These are phyloP conservation scores for Trichoderma sp. DNA, from an alignment of 2,329 filamentous ascomycete species.

Conservation along the genomic window DNA sequence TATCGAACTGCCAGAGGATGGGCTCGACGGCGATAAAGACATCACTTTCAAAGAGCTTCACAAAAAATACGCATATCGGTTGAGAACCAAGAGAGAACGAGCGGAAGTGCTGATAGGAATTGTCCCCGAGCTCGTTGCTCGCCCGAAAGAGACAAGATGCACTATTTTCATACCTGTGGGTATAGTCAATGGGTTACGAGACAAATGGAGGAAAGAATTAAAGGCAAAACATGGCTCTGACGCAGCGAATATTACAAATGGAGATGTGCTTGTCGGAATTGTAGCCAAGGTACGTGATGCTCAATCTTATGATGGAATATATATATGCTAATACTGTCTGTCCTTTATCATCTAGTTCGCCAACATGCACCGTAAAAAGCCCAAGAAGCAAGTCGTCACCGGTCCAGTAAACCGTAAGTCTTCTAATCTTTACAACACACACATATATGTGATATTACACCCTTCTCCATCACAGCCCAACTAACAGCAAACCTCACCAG, in stretches of 20 bases:
- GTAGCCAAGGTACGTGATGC: slow-evolving; percentile 14
- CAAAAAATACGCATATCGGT: slow-evolving; percentile 15
- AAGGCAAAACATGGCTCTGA: slow-evolving; percentile 15
- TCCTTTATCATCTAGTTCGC: slow-evolving; percentile 5
- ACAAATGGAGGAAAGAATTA: slow-evolving; percentile 14
- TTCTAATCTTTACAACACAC: too few species aligned
- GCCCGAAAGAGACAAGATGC: slow-evolving; percentile 16
- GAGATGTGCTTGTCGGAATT: slow-evolving; percentile 22
- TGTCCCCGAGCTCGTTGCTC: slow-evolving; percentile 18
- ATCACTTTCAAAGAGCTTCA: slow-evolving; percentile 18
- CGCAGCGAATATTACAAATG: neutral
- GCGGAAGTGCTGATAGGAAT: slow-evolving; percentile 11
- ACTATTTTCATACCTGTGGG: slow-evolving; percentile 9
- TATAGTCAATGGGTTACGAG: slow-evolving; percentile 7
- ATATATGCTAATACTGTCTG: neutral
- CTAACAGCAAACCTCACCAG: neutral
- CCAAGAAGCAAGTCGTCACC: slow-evolving; percentile 20
- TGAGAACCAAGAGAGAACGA: slow-evolving; percentile 5
- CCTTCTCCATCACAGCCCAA: too few species aligned
- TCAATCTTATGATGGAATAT: neutral
- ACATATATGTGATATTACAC: too few species aligned
- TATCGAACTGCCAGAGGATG: slow-evolving; percentile 7
- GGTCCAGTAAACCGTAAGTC: slow-evolving; percentile 12
- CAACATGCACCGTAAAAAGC: slow-evolving; percentile 22
- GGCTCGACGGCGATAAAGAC: slow-evolving; percentile 20